phyloP scores from a whole-genome alignment of 1,284 basidiomycete species.

The Rhodotorula sp. region DNA sequence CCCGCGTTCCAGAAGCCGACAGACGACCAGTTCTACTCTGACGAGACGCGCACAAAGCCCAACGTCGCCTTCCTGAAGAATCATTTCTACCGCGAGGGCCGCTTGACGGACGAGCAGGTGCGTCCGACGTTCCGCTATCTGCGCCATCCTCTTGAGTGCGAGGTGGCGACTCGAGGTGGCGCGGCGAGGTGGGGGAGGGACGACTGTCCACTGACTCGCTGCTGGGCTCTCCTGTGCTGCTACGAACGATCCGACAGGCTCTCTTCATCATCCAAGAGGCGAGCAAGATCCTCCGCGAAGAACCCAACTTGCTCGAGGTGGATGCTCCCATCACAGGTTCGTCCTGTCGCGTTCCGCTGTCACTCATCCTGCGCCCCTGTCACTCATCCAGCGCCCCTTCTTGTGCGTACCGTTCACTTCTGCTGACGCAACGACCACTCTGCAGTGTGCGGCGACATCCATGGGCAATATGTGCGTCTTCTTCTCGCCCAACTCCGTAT shows the following conservation, averaged over 20 bases:
- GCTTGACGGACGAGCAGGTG: constrained; percentile 48
- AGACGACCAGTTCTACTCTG: constrained; percentile 87
- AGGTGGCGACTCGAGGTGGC: background rate
- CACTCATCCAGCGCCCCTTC: too few species aligned
- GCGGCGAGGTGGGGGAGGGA: background rate
- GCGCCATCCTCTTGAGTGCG: too few species aligned
- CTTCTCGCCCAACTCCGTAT: background rate
- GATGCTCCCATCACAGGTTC: constrained; percentile 91
- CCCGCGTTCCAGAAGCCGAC: constrained; percentile 90
- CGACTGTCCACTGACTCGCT: background rate
- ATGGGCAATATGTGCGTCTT: constrained; percentile 86
- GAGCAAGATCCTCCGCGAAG: constrained; percentile 70
- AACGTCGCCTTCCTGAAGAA: constrained; percentile 97
- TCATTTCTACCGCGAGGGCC: constrained; percentile 95
- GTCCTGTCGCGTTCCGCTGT: constrained; percentile 43
- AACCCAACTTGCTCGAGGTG: constrained; percentile 86
- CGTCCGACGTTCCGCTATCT: background rate
- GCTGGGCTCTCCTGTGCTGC: background rate
- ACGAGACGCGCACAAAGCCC: constrained; percentile 78
- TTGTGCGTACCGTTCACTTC: too few species aligned
- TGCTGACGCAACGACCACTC: background rate
- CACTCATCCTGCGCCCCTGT: background rate
- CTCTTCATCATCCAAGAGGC: constrained; percentile 75
- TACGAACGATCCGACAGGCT: constrained; percentile 57
- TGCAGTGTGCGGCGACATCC: constrained; percentile 88